These are phyloP conservation scores for Cutaneotrichosporon sp. DNA, from an alignment of 1,284 basidiomycete species.

Conservation along the genomic window DNA sequence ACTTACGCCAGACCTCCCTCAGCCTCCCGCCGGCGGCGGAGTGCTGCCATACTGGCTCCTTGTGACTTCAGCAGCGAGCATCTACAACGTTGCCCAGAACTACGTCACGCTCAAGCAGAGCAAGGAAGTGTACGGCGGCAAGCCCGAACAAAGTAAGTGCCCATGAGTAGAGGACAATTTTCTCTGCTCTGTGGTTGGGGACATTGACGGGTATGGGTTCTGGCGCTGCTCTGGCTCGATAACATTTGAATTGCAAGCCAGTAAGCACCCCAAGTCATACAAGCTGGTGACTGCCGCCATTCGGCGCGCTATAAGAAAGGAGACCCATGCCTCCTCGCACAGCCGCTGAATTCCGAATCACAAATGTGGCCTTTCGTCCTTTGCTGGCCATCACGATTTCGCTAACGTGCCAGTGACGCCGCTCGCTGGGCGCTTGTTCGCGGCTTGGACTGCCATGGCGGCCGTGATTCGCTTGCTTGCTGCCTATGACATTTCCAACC, in stretches of 20 bases:
- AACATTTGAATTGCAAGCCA: no score
- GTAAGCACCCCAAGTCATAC: no score
- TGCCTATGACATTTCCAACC: conserved; percentile 77
- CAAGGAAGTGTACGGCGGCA: conserved; percentile 65
- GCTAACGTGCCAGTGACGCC: conserved; percentile 73
- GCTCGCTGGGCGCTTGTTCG: conserved; percentile 81
- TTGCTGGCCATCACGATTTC: not conserved
- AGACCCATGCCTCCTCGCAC: no score
- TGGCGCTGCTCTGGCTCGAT: no score
- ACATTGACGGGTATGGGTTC: no score
- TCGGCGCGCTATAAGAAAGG: no score
- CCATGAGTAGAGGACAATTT: no score
- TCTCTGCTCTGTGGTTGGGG: no score
- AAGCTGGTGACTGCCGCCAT: no score
- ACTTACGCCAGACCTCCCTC: conserved; percentile 11
- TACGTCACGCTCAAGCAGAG: conserved; percentile 71
- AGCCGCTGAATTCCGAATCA: no score
- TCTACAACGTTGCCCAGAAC: conserved; percentile 82
- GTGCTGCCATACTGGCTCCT: conserved; percentile 81
- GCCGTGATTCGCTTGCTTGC: conserved; percentile 75
- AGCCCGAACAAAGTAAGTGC: conserved; percentile 52
- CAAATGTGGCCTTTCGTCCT: no score
- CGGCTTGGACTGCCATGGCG: conserved; percentile 77
- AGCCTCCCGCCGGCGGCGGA: conserved; percentile 52
- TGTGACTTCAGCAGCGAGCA: conserved; percentile 64